Conservation (phyloP, 1,284 basidiomycete species). For the Apiotrichum mycotoxinovorans region DNA sequence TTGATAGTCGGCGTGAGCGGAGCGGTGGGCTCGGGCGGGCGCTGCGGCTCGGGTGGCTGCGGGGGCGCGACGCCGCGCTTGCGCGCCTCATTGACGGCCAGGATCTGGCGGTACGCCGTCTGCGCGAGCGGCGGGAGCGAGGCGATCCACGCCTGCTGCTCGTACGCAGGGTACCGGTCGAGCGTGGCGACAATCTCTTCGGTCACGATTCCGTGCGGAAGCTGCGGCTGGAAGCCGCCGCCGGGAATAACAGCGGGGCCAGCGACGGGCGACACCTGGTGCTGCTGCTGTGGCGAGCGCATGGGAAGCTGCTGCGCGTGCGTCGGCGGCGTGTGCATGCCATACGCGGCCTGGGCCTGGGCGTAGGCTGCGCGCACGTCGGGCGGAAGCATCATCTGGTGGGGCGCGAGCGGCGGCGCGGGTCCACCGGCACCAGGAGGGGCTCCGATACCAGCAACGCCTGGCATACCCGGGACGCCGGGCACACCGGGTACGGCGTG, state of each 20-base stretch:
- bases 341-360: background rate
- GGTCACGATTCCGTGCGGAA: slow-evolving; percentile 42
- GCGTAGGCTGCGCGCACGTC: slow-evolving; percentile 1
- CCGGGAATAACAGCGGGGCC: too few species aligned
- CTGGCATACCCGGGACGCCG: too few species aligned
- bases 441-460: too few species aligned
- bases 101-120: slow-evolving; percentile 35
- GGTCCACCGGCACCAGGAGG: background rate
- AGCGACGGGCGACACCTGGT: background rate
- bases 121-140: slow-evolving; percentile 33
- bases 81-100: slow-evolving; percentile 31
- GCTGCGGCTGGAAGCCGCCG: slow-evolving; percentile 36
- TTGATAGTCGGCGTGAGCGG: slow-evolving; percentile 8
- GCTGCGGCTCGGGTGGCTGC: background rate
- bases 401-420: background rate
- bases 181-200: slow-evolving; percentile 44
- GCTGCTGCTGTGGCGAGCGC: slow-evolving; percentile 2
- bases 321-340: background rate
- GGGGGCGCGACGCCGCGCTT: slow-evolving; percentile 21
- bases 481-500: background rate
- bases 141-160: slow-evolving; percentile 41
- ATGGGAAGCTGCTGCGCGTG: slow-evolving; percentile 1
- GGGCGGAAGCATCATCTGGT: slow-evolving; percentile 6
- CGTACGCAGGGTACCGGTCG: slow-evolving; percentile 37
- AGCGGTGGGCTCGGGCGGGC: background rate